These are phyloP conservation scores for Fusarium acutatum DNA, from an alignment of 2,329 filamentous ascomycete genomes.

Conservation along the genomic window DNA sequence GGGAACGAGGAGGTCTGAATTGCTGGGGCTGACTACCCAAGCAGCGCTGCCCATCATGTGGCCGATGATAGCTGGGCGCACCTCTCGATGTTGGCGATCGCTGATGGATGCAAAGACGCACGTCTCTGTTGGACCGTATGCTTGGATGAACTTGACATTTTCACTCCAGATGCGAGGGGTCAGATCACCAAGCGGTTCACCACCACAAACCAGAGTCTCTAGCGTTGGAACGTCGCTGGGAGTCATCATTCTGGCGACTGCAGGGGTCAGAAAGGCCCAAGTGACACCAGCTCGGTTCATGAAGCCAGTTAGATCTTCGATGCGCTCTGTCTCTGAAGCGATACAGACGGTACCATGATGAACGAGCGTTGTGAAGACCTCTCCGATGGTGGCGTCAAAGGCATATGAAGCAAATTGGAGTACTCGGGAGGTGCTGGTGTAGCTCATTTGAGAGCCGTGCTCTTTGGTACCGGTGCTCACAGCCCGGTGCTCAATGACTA, in stretches of 20 bases:
- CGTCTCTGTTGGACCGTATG: slow-evolving; percentile 36
- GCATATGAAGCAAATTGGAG: not conserved
- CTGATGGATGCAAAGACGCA: slow-evolving; percentile 8
- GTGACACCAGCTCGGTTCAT: not conserved
- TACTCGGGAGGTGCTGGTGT: not conserved
- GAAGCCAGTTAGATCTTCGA: not conserved
- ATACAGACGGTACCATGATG: not conserved
- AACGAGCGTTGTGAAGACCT: not conserved
- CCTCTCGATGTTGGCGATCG: slow-evolving; percentile 1
- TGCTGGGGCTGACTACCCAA: not conserved
- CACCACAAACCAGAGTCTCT: not conserved
- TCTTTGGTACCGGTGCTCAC: not conserved
- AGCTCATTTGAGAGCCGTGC: not conserved
- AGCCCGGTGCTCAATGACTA: not conserved
- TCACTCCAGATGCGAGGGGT: slow-evolving; percentile 9
- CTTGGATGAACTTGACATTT: slow-evolving; percentile 26
- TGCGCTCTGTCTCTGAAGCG: not conserved
- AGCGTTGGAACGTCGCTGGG: not conserved
- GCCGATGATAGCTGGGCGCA: not conserved
- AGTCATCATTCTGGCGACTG: not conserved
- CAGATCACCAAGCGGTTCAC: not conserved
- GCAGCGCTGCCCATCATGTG: not conserved
- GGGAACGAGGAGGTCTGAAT: not conserved
- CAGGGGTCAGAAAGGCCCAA: not conserved
- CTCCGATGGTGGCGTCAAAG: not conserved